phyloP scores from a whole-genome alignment of 2,329 filamentous ascomycete genomes.

The Pyrenophora seminiperda region DNA sequence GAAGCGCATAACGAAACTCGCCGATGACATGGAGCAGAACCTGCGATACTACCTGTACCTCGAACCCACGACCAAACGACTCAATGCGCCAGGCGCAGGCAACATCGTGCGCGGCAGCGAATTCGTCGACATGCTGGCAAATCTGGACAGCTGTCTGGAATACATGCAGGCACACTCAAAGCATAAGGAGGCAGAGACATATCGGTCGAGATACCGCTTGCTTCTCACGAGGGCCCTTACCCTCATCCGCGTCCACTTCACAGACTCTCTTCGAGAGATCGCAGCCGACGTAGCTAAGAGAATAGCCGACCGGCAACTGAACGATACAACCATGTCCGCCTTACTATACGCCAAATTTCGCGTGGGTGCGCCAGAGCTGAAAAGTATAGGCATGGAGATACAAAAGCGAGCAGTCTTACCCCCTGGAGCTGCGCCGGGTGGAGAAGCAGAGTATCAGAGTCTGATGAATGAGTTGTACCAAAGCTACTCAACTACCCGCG shows the following conservation, averaged over 20 bases:
- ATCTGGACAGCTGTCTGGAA: constrained; percentile 85
- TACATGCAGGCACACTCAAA: constrained; percentile 88
- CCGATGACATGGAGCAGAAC: constrained; percentile 84
- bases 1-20: constrained; percentile 74
- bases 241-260: constrained; percentile 70
- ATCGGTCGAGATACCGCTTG: constrained; percentile 84
- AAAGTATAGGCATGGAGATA: constrained; percentile 69
- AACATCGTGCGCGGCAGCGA: constrained; percentile 82
- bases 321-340: constrained; percentile 73
- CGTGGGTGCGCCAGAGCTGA: constrained; percentile 68
- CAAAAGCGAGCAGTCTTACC: constrained; percentile 68
- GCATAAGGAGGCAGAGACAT: constrained; percentile 86
- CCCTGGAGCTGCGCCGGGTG: constrained; percentile 62
- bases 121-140: constrained; percentile 85
- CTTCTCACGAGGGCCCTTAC: constrained; percentile 73
- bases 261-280: constrained; percentile 65
- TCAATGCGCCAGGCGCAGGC: constrained; percentile 90
- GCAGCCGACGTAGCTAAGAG: constrained; percentile 66
- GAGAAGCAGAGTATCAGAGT: constrained; percentile 68
- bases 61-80: constrained; percentile 83
- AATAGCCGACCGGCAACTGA: constrained; percentile 69
- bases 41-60: constrained; percentile 94
- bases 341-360: constrained; percentile 74
- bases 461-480: constrained; percentile 69
- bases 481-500: constrained; percentile 64